These are phyloP conservation scores for Drosera capensis DNA, from an alignment of 148 eudicot genomes.

Conservation along the genomic window DNA sequence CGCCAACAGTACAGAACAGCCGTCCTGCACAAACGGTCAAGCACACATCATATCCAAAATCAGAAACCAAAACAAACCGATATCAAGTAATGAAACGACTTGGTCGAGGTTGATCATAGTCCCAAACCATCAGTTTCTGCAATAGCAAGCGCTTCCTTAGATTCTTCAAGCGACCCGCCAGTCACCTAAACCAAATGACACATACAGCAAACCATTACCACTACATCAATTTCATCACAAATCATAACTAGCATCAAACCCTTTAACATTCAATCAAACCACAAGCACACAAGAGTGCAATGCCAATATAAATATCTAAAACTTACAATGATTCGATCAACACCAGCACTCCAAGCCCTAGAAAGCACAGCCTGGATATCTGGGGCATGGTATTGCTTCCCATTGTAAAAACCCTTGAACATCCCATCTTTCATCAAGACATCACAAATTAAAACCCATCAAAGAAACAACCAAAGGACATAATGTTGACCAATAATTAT, in stretches of 20 bases:
- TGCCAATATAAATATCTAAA: background rate
- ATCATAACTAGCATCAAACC: conserved; percentile 1
- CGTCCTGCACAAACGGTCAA: conserved; percentile 42
- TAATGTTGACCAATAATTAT: no score
- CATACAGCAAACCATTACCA: background rate
- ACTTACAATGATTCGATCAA: conserved; percentile 77
- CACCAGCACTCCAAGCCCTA: conserved; percentile 93
- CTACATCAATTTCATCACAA: background rate
- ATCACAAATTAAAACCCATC: background rate
- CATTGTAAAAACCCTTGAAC: conserved; percentile 89
- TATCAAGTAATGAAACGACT: background rate
- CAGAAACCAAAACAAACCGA: conserved; percentile 6
- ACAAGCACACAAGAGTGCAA: conserved; percentile 5
- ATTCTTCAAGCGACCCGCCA: conserved; percentile 96
- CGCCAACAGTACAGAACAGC: conserved; percentile 95
- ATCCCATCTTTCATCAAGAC: conserved; percentile 60
- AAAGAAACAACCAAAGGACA: background rate
- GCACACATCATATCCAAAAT: background rate
- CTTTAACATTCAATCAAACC: background rate
- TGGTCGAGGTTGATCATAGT: background rate
- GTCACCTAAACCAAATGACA: conserved; percentile 48
- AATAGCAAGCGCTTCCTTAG: conserved; percentile 87
- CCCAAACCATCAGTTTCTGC: conserved; percentile 89
- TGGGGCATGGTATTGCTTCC: conserved; percentile 40
- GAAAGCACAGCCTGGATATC: conserved; percentile 34